A percentile compares a stretch with the other conserved stretches of the same genome.
Evolutionary conservation across 2,329 filamentous ascomycete genomes (phyloP).

Genomic region (Fusarium praegraminearum): DNA sequence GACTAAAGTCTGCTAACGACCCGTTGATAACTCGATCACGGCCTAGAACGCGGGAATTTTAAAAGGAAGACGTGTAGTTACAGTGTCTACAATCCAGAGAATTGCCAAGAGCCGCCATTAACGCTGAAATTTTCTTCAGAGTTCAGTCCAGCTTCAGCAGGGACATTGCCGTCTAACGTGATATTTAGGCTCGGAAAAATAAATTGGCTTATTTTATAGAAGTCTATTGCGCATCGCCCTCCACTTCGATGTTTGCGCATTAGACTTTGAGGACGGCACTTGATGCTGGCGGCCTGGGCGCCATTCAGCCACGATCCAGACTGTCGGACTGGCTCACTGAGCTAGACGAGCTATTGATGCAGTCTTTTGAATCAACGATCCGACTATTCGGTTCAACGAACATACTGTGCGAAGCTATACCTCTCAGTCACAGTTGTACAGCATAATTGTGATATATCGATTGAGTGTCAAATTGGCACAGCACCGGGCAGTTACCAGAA

Average conservation of each 20-base stretch:
- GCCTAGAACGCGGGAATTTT: constrained; percentile 38
- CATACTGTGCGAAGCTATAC: constrained; percentile 7
- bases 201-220: constrained; percentile 13
- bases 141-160: constrained; percentile 14
- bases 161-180: constrained; percentile 1
- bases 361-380: constrained; percentile 17
- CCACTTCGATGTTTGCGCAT: constrained; percentile 4
- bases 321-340: constrained; percentile 31
- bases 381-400: constrained; percentile 9
- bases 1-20: constrained; percentile 27
- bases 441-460: not conserved
- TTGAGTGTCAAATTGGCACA: not conserved
- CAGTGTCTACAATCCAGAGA: not conserved
- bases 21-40: constrained; percentile 29
- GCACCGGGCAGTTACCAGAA: not conserved
- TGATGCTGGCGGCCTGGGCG: constrained; percentile 19
- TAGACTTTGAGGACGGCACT: constrained; percentile 25
- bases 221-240: constrained; percentile 15
- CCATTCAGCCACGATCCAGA: constrained; percentile 32
- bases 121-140: constrained; percentile 1
- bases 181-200: constrained; percentile 5
- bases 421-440: constrained; percentile 1
- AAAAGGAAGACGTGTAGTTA: constrained; percentile 6
- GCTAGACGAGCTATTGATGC: constrained; percentile 15
- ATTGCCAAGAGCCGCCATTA: constrained; percentile 3